Evolutionary conservation across 2,329 filamentous ascomycete species (phyloP).

Genomic region (Xylaria sp.): DNA sequence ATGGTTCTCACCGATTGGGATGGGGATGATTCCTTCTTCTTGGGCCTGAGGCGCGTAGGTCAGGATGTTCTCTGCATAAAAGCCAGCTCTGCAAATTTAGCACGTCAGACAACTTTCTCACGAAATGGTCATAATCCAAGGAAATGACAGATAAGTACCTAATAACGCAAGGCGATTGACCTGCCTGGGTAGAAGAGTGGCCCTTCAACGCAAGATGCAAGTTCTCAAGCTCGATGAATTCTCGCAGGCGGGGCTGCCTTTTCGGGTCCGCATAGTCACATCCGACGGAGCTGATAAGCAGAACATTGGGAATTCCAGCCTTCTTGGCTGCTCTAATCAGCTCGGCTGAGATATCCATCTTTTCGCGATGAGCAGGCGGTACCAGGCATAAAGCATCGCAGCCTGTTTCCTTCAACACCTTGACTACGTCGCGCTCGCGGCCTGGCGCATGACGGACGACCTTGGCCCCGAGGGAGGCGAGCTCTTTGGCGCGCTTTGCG

Average conservation of each 20-base stretch:
- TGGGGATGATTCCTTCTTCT: constrained; percentile 56
- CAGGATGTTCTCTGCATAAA: constrained; percentile 64
- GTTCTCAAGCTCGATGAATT: constrained; percentile 63
- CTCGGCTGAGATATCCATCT: constrained; percentile 58
- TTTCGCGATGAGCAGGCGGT: constrained; percentile 59
- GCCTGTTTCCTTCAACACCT: constrained; percentile 55
- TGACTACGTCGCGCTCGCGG: constrained; percentile 52
- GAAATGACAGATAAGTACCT: constrained; percentile 49
- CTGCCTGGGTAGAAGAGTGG: constrained; percentile 52
- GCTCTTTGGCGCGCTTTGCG: constrained; percentile 49
- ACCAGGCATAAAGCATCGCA: constrained; percentile 62
- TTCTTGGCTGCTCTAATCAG: constrained; percentile 58
- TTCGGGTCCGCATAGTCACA: constrained; percentile 61
- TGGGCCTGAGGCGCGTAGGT: constrained; percentile 59
- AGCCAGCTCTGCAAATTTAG: constrained; percentile 54
- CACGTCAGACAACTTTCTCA: background rate
- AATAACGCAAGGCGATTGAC: constrained; percentile 55
- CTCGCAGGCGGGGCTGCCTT: constrained; percentile 60
- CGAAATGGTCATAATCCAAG: background rate
- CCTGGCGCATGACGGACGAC: constrained; percentile 57
- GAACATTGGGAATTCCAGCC: constrained; percentile 57
- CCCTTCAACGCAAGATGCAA: constrained; percentile 57
- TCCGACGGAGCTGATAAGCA: constrained; percentile 60
- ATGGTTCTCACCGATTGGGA: constrained; percentile 60
- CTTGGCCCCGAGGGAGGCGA: constrained; percentile 55